Conservation (phyloP, 768 basidiomycete species). For the Pulveroboletus sp. region DNA sequence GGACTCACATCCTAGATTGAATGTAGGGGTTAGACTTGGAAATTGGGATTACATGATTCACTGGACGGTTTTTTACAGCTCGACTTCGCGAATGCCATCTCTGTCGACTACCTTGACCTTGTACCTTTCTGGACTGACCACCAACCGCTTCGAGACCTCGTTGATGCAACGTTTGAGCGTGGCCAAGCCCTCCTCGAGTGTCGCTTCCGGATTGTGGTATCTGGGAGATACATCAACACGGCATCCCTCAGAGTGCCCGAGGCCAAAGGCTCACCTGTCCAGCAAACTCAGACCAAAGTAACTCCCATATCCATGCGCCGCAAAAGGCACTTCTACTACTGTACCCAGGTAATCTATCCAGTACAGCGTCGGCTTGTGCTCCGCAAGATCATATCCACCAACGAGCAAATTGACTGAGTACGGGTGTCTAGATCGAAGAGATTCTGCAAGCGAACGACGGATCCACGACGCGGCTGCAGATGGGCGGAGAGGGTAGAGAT, state of each 20-base stretch:
- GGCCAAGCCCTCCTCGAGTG: slow-evolving; percentile 82
- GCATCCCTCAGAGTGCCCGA: not conserved
- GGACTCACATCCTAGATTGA: slow-evolving; percentile 22
- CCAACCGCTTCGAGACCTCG: slow-evolving; percentile 81
- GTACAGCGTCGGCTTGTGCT: slow-evolving; percentile 73
- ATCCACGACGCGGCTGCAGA: slow-evolving; percentile 94
- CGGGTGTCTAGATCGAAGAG: slow-evolving; percentile 81
- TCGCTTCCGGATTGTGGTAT: slow-evolving; percentile 88
- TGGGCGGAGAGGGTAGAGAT: slow-evolving; percentile 86
- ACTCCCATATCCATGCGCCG: slow-evolving; percentile 91
- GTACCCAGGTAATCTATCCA: slow-evolving; percentile 98
- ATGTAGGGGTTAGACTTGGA: not conserved
- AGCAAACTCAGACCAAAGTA: slow-evolving; percentile 92
- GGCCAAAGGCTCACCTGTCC: slow-evolving; percentile 59
- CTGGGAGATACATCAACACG: slow-evolving; percentile 34
- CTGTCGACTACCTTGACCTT: slow-evolving; percentile 92
- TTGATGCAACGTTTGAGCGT: slow-evolving; percentile 83
- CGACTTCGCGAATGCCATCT: slow-evolving; percentile 81
- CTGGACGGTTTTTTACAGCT: slow-evolving; percentile 47
- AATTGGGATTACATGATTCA: slow-evolving; percentile 5
- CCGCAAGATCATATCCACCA: slow-evolving; percentile 86
- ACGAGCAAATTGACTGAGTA: slow-evolving; percentile 92
- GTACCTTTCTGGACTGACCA: slow-evolving; percentile 78
- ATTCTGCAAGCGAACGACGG: slow-evolving; percentile 84
- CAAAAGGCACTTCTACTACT: slow-evolving; percentile 83